A percentile compares a stretch with the other conserved stretches of the same genome.
Conservation (phyloP, 371 early-diverging fungal genomes). For the Fennellomyces sp. region DNA sequence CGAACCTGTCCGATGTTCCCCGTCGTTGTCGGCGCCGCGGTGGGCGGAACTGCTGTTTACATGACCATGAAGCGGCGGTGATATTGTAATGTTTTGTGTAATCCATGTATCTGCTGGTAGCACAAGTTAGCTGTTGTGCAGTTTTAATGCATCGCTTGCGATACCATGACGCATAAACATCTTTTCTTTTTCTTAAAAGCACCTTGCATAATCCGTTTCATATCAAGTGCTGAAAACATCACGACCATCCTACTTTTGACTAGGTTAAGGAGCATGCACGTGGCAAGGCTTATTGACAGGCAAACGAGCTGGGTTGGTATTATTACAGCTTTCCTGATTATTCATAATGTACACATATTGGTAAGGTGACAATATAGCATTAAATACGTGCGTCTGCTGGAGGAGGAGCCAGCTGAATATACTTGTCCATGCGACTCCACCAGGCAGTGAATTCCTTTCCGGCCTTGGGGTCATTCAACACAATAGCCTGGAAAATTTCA, state of each 20-base stretch:
- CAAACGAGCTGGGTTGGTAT: too few relatives aligned
- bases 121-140: not conserved
- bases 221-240: too few relatives aligned
- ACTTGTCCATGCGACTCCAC: conserved; percentile 19
- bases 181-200: too few relatives aligned
- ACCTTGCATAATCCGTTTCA: too few relatives aligned
- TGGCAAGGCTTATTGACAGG: too few relatives aligned
- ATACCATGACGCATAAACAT: not conserved
- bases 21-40: conserved; percentile 24
- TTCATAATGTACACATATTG: not conserved
- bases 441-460: conserved; percentile 6
- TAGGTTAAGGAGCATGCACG: too few relatives aligned
- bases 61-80: not conserved
- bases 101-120: not conserved
- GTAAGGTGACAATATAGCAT: too few relatives aligned
- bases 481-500: conserved; percentile 13
- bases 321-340: too few relatives aligned
- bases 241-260: too few relatives aligned
- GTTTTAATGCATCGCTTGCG: conserved; percentile 3
- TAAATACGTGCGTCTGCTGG: not conserved
- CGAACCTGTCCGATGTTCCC: conserved; percentile 19
- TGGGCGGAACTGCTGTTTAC: conserved; percentile 23
- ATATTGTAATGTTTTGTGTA: not conserved
- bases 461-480: conserved; percentile 13
- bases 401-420: conserved; percentile 8